Conservation (phyloP, 306 rosid genomes). For the Adenanthera pavonina region DNA sequence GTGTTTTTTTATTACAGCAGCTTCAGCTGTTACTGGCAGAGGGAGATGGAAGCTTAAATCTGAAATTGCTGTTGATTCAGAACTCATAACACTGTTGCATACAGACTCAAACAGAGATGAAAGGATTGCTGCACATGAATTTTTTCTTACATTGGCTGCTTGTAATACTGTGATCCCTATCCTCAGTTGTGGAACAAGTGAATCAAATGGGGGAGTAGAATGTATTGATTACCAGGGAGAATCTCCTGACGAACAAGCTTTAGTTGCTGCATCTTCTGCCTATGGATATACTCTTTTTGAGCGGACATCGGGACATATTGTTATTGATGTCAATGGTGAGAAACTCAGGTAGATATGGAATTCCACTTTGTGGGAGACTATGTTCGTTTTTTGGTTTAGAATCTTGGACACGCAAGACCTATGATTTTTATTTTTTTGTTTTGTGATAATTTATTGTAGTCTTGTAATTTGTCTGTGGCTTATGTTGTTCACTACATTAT, state of each 20-base stretch:
- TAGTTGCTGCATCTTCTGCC: constrained; percentile 92
- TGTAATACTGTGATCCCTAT: constrained; percentile 96
- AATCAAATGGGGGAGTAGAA: constrained; percentile 47
- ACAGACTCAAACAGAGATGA: constrained; percentile 56
- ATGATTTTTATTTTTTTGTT: not conserved
- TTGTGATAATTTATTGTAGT: constrained; percentile 11
- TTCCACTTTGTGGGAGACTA: constrained; percentile 42
- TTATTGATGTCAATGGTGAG: constrained; percentile 87
- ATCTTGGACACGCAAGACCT: constrained; percentile 15
- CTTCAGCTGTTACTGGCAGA: constrained; percentile 45
- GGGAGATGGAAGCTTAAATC: constrained; percentile 80
- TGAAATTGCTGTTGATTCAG: constrained; percentile 68
- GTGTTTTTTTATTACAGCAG: constrained; percentile 48
- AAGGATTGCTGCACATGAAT: constrained; percentile 76
- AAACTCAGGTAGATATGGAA: constrained; percentile 84
- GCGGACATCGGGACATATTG: constrained; percentile 98
- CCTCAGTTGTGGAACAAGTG: constrained; percentile 49
- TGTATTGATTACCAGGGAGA: constrained; percentile 88
- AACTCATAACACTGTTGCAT: constrained; percentile 64
- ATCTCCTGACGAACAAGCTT: constrained; percentile 98
- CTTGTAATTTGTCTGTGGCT: constrained; percentile 22
- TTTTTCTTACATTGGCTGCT: constrained; percentile 95
- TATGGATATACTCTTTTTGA: constrained; percentile 95
- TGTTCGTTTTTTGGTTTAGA: constrained; percentile 22
- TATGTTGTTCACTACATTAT: constrained; percentile 32